A percentile compares a stretch with the other conserved stretches of the same genome.
Evolutionary conservation across 192 early-diverging fungal species (phyloP).

Genomic region (Thamnidium elegans): DNA sequence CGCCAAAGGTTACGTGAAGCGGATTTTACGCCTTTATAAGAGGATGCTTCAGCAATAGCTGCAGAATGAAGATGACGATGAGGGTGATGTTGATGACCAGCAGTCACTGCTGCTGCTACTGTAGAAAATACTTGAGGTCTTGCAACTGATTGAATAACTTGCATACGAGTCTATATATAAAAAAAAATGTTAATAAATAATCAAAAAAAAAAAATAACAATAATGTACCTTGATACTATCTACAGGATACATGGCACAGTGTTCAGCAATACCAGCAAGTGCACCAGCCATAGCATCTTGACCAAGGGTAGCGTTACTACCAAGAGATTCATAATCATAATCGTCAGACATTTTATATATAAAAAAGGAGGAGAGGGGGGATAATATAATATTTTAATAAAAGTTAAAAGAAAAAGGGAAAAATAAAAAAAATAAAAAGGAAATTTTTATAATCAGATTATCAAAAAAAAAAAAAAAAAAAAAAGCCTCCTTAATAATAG

Average conservation of each 20-base stretch:
- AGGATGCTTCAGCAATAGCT: neutral
- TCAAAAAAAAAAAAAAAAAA: neutral
- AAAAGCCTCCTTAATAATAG: neutral
- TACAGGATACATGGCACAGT: slow-evolving; percentile 91
- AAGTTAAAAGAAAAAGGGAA: neutral
- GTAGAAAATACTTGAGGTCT: slow-evolving; percentile 12
- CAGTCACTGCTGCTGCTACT: slow-evolving; percentile 38
- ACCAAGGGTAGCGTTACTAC: slow-evolving; percentile 68
- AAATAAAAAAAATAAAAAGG: neutral
- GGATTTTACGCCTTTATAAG: slow-evolving; percentile 15
- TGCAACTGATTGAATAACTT: slow-evolving; percentile 65
- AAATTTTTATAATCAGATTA: slow-evolving; percentile 15
- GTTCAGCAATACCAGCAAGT: slow-evolving; percentile 93
- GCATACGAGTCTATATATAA: slow-evolving; percentile 81
- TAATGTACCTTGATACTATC: slow-evolving; percentile 87
- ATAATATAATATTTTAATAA: neutral
- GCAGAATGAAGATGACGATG: slow-evolving; percentile 36
- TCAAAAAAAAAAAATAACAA: neutral
- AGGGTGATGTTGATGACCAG: slow-evolving; percentile 67
- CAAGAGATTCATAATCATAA: slow-evolving; percentile 88
- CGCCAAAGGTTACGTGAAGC: slow-evolving; percentile 71
- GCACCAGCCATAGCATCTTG: slow-evolving; percentile 91
- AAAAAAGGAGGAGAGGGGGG: slow-evolving; percentile 4
- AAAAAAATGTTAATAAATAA: neutral
- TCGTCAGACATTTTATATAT: slow-evolving; percentile 47